Base-by-base conservation (phyloP, 2,329 filamentous ascomycete species). In the Claviceps fusiformis region DNA sequence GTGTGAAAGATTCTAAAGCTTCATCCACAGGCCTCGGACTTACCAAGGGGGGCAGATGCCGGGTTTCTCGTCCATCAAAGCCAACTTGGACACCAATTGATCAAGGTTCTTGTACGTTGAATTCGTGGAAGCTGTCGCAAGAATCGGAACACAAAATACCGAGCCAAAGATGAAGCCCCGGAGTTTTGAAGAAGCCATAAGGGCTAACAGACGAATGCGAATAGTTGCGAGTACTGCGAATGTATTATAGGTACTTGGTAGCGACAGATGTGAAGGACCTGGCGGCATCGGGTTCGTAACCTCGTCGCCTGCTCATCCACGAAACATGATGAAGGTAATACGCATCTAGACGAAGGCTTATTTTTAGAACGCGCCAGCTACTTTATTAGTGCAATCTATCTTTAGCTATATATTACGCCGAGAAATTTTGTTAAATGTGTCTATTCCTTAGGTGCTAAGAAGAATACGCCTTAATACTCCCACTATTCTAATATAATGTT, bases 21-120 rank as follows among this genome's bases (percentile, higher is more conserved):
- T 24, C 24, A 13, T 27, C 3, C 11, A 5, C 27, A 7, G 19
- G 15, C 6, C 8, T 50, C 11, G 15, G 54, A 47, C 73, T 62
- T 70, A 86, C 83, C 83, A 93, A 65, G 88, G 88, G 54, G 88
- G 88, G 67, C 89, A 93, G 64, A 86, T 82, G 59, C 80, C 80
- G 7, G 89, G 86, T 52, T 88, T 81, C 63, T 86, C 83, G 61
- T 82, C 85, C 71, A 88, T 80, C 50, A 91, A 72, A 43, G 85
- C 79, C 65, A 90, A 75, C 66, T 87, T 81, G 46, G 81, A 80
- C 62, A 76, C 80, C 66, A 80, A 73, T 71, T 78, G 81, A 61
- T 82, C 80, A 59, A 77, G 67, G 47, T 79, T 75, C 19, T 81
- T 81, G 63, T 80, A 83, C 66, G 83, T 86, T 52, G 79, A 77